Evolutionary conservation across 2,329 filamentous ascomycete genomes (phyloP).

Genomic region (Penicillium freii): DNA sequence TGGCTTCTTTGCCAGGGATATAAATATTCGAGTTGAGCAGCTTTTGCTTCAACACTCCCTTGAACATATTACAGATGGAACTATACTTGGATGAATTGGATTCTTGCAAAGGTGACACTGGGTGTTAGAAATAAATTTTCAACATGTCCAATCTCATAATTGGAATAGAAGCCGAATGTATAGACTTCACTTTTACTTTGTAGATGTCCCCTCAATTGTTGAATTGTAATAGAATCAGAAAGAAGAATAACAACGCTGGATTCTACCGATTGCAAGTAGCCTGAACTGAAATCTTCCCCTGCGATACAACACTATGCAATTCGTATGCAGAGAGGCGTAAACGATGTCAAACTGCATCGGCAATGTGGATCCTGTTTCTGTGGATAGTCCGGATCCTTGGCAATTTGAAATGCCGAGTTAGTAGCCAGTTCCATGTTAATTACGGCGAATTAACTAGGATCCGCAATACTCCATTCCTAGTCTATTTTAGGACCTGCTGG

Average conservation of each 20-base stretch:
- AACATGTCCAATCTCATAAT: not conserved
- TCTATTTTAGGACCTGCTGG: conserved; percentile 20
- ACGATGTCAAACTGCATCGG: not conserved
- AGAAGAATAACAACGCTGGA: not conserved
- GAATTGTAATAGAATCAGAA: not conserved
- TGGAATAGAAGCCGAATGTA: not conserved
- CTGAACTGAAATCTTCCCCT: not conserved
- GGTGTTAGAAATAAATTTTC: not conserved
- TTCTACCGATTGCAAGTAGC: not conserved
- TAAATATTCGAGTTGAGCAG: not conserved
- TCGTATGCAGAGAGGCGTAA: not conserved
- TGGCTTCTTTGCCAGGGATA: not conserved
- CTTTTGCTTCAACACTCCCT: too few species aligned
- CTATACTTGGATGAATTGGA: not conserved
- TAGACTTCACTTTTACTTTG: not conserved
- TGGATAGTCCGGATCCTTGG: not conserved
- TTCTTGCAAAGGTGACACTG: not conserved
- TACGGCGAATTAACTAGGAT: not conserved
- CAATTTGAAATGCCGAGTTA: not conserved
- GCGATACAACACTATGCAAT: not conserved
- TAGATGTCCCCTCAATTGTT: not conserved
- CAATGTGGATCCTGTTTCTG: not conserved
- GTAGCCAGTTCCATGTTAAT: not conserved
- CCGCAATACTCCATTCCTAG: too few species aligned
- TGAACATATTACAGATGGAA: not conserved